Percentiles rank a stretch among this genome's conserved stretches.
phyloP scores from a whole-genome alignment of 164 flowering plant genomes.

The Vitis rupestris region DNA sequence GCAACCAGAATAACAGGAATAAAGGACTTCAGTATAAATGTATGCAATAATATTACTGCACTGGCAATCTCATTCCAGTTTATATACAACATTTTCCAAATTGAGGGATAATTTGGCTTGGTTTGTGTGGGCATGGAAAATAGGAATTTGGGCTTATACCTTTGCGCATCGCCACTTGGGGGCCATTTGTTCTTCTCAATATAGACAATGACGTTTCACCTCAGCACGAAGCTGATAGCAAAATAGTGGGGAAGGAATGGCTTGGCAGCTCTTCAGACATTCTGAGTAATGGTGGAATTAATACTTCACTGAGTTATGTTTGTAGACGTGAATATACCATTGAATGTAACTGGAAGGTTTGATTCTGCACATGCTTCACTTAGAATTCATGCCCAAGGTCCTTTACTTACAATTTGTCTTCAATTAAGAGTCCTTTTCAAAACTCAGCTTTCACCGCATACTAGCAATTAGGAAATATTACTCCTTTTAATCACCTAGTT shows the following conservation, averaged over 20 bases:
- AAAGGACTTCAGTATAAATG: slow-evolving; percentile 56
- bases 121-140: slow-evolving; percentile 15
- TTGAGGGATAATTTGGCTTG: slow-evolving; percentile 14
- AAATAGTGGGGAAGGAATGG: slow-evolving; percentile 62
- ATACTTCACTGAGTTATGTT: slow-evolving; percentile 60
- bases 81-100: not conserved
- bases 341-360: slow-evolving; percentile 97
- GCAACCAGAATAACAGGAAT: slow-evolving; percentile 79
- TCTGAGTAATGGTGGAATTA: slow-evolving; percentile 51
- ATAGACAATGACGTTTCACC: slow-evolving; percentile 28
- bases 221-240: slow-evolving; percentile 23
- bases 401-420: not conserved
- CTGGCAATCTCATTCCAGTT: not conserved
- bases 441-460: no score
- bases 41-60: slow-evolving; percentile 26
- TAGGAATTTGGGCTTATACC: slow-evolving; percentile 89
- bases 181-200: slow-evolving; percentile 81
- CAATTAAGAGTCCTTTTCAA: not conserved
- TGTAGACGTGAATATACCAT: slow-evolving; percentile 82
- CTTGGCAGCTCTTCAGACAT: slow-evolving; percentile 72
- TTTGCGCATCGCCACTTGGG: slow-evolving; percentile 69
- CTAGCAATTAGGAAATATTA: not conserved
- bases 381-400: not conserved
- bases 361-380: not conserved
- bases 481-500: no score